Evolutionary conservation across 2,329 filamentous ascomycete genomes (phyloP).

Genomic region (Tothia fuscella): DNA sequence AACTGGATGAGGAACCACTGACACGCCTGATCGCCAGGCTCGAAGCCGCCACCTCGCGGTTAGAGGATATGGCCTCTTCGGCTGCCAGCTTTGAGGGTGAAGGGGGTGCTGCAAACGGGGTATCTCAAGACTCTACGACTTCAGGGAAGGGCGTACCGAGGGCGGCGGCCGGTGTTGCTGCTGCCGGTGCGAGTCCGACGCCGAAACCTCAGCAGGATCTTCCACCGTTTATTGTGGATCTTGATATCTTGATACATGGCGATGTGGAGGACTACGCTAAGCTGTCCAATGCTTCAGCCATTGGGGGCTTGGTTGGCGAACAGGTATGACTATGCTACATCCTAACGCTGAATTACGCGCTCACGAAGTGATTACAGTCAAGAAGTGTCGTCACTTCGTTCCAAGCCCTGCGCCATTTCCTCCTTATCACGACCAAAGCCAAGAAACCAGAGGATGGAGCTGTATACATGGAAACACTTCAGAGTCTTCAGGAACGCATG

Average conservation of each 20-base stretch:
- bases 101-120: too few species aligned
- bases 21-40: conserved; percentile 52
- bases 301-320: conserved; percentile 67
- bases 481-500: conserved; percentile 75
- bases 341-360: neutral
- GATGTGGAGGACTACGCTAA: conserved; percentile 26
- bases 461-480: conserved; percentile 64
- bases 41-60: conserved; percentile 87
- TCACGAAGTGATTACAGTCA: too few species aligned
- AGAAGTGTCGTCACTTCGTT: conserved; percentile 45
- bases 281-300: conserved; percentile 33
- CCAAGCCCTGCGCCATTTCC: conserved; percentile 72
- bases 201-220: conserved; percentile 31
- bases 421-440: conserved; percentile 78
- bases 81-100: conserved; percentile 44
- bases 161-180: conserved; percentile 23
- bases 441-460: conserved; percentile 77
- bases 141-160: conserved; percentile 24
- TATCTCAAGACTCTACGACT: conserved; percentile 30
- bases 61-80: conserved; percentile 92
- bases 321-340: conserved; percentile 45
- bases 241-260: conserved; percentile 63
- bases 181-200: conserved; percentile 18
- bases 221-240: conserved; percentile 66
- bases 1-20: conserved; percentile 25